Conservation (phyloP, 495 filamentous ascomycete genomes). For the Hyaloscypha variabilis region DNA sequence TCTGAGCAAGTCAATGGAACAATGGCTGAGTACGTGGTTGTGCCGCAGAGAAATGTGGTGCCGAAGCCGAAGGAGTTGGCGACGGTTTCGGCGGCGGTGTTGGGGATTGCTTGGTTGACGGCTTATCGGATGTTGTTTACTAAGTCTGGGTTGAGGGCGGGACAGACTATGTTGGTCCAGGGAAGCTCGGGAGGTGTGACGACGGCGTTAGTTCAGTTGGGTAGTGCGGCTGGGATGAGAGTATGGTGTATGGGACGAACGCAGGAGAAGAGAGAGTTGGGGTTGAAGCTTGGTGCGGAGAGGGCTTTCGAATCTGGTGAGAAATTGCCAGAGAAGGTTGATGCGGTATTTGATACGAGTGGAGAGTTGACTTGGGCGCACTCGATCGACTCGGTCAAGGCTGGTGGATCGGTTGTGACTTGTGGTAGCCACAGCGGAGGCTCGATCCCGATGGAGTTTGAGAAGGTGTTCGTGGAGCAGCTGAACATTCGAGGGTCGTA, state of each 20-base stretch:
- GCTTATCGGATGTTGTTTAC: slow-evolving; percentile 36
- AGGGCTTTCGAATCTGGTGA: slow-evolving; percentile 12
- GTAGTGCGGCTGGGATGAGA: slow-evolving; percentile 32
- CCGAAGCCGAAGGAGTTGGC: slow-evolving; percentile 13
- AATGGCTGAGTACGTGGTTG: slow-evolving; percentile 34
- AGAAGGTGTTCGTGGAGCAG: slow-evolving; percentile 18
- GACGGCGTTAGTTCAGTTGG: slow-evolving; percentile 35
- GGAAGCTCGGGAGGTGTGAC: slow-evolving; percentile 34
- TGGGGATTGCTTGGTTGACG: slow-evolving; percentile 38
- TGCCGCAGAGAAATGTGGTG: slow-evolving; percentile 12
- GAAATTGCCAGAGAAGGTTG: slow-evolving; percentile 16
- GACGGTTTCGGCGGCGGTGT: slow-evolving; percentile 18
- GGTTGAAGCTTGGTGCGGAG: slow-evolving; percentile 13
- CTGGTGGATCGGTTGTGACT: slow-evolving; percentile 20
- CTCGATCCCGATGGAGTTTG: not conserved
- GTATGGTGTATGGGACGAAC: slow-evolving; percentile 34
- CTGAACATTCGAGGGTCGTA: slow-evolving; percentile 15
- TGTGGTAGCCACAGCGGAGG: slow-evolving; percentile 18
- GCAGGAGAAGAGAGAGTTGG: slow-evolving; percentile 27
- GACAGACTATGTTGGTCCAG: slow-evolving; percentile 36
- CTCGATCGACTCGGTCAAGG: slow-evolving; percentile 12
- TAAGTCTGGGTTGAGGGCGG: slow-evolving; percentile 29
- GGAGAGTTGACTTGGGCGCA: slow-evolving; percentile 15
- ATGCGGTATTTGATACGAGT: slow-evolving; percentile 25
- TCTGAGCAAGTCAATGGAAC: slow-evolving; percentile 31